Evolutionary conservation across 2,329 filamentous ascomycete genomes (phyloP).

Genomic region (Penicillium sp.): DNA sequence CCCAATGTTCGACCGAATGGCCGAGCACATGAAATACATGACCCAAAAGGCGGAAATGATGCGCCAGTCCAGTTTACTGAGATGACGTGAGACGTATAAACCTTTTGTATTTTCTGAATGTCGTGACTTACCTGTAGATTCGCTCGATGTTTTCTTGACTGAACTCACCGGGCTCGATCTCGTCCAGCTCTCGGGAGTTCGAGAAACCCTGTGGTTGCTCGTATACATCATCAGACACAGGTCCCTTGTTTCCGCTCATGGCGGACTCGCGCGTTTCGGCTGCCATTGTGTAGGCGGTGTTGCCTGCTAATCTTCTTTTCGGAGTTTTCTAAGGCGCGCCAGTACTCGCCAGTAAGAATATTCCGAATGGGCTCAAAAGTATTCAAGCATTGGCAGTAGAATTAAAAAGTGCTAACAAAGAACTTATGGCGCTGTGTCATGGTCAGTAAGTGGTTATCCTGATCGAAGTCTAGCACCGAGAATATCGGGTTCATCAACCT

Average conservation of each 20-base stretch:
- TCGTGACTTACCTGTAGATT: constrained; percentile 34
- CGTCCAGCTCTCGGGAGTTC: constrained; percentile 7
- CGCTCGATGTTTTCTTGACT: constrained; percentile 37
- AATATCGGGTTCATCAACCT: constrained; percentile 1
- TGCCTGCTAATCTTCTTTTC: not conserved
- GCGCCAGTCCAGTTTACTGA: constrained; percentile 57
- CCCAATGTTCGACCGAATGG: constrained; percentile 86
- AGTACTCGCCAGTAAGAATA: not conserved
- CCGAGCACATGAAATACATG: constrained; percentile 88
- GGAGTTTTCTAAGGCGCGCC: not conserved
- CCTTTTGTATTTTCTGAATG: not conserved
- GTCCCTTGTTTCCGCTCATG: constrained; percentile 9
- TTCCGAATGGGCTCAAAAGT: not conserved
- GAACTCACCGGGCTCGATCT: constrained; percentile 28
- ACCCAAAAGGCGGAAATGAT: constrained; percentile 77
- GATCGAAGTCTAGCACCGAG: not conserved
- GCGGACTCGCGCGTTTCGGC: constrained; percentile 6
- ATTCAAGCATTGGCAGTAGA: not conserved
- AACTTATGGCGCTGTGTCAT: constrained; percentile 27
- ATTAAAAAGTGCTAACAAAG: not conserved
- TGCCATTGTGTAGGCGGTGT: constrained; percentile 5
- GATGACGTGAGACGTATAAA: not conserved
- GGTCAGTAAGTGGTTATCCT: constrained; percentile 4
- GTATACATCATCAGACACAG: constrained; percentile 8
- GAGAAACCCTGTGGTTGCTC: constrained; percentile 10